These are phyloP conservation scores for Ruellia speciosa DNA, from an alignment of 305 asterid genomes.

Conservation along the genomic window DNA sequence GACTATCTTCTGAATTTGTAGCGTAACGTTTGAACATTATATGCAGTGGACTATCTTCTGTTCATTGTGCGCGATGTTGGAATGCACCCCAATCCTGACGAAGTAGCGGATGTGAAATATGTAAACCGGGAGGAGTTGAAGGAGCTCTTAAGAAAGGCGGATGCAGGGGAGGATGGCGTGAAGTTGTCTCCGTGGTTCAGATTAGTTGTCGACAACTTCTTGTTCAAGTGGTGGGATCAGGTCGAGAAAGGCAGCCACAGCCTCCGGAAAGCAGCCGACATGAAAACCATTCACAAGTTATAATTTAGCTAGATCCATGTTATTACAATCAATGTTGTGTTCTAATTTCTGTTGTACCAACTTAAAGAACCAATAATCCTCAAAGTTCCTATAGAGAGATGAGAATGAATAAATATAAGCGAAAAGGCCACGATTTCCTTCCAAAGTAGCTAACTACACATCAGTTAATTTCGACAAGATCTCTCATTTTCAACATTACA, in stretches of 20 bases:
- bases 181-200: constrained; percentile 92
- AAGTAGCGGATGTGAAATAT: constrained; percentile 63
- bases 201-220: constrained; percentile 69
- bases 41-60: constrained; percentile 70
- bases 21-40: no score
- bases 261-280: constrained; percentile 46
- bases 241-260: constrained; percentile 64
- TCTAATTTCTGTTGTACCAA: background rate
- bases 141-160: constrained; percentile 74
- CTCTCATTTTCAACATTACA: background rate
- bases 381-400: no score
- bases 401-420: no score
- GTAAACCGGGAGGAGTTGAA: constrained; percentile 55
- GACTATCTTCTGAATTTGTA: constrained; percentile 49
- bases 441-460: no score
- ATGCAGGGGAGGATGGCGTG: constrained; percentile 70
- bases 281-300: constrained; percentile 71
- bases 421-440: no score
- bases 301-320: background rate
- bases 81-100: constrained; percentile 70
- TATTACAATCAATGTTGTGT: background rate
- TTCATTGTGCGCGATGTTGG: constrained; percentile 62
- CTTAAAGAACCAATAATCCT: background rate
- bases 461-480: no score
- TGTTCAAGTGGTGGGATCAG: constrained; percentile 96